Evolutionary conservation across 306 rosid species (phyloP).

Genomic region (Medicago lupulina): DNA sequence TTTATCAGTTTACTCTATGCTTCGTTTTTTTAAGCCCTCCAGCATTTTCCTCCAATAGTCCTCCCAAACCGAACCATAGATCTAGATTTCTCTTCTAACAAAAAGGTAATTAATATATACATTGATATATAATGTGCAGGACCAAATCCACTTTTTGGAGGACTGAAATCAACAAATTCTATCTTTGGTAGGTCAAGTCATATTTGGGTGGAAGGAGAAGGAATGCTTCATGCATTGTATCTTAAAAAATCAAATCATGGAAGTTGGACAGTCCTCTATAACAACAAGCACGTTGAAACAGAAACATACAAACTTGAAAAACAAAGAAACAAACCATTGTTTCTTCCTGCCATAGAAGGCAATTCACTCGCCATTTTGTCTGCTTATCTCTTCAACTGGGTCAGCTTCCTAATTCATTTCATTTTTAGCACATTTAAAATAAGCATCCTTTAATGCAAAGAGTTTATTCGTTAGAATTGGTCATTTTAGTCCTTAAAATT

Average conservation of each 20-base stretch:
- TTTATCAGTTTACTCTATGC: too few species aligned
- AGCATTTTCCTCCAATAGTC: too few species aligned
- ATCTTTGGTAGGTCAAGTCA: slow-evolving; percentile 63
- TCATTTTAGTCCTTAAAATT: not conserved
- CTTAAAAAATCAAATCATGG: slow-evolving; percentile 43
- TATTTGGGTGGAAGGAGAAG: slow-evolving; percentile 87
- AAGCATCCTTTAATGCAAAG: not conserved
- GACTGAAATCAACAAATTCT: slow-evolving; percentile 66
- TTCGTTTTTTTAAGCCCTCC: too few species aligned
- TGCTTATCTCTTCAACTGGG: slow-evolving; percentile 69
- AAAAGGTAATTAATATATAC: too few species aligned
- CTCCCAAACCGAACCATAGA: too few species aligned
- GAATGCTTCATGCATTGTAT: slow-evolving; percentile 78
- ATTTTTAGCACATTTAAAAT: not conserved
- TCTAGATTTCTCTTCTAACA: too few species aligned
- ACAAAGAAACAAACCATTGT: slow-evolving; percentile 59
- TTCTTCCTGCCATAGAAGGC: slow-evolving; percentile 66
- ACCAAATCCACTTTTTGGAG: slow-evolving; percentile 78
- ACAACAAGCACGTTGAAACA: slow-evolving; percentile 66
- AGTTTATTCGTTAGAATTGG: not conserved
- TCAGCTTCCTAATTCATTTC: slow-evolving; percentile 29
- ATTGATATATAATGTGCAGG: slow-evolving; percentile 49
- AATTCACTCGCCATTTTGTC: slow-evolving; percentile 58
- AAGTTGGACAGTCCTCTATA: slow-evolving; percentile 57
- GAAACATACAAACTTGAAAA: slow-evolving; percentile 64